phyloP scores from a whole-genome alignment of 306 rosid species.

The Prunus mume region DNA sequence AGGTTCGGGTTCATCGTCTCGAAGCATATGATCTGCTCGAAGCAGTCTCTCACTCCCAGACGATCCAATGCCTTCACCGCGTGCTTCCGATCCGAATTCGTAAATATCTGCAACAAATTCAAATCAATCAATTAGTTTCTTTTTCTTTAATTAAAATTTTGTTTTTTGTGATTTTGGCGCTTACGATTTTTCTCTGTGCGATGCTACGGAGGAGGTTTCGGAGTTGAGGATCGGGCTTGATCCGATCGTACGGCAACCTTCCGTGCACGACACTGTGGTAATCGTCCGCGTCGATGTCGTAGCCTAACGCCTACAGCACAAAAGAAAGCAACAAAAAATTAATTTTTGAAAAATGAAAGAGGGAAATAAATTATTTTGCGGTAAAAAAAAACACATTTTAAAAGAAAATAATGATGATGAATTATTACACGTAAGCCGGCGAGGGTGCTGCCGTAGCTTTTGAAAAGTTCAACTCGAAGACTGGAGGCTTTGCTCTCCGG shows the following conservation, averaged over 20 bases:
- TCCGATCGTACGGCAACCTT: slow-evolving; percentile 70
- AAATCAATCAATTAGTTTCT: neutral
- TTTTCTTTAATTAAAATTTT: neutral
- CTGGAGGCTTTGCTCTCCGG: slow-evolving; percentile 47
- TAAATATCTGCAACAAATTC: slow-evolving; percentile 54
- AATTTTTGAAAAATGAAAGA: neutral
- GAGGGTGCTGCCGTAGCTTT: slow-evolving; percentile 83
- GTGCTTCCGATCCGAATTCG: slow-evolving; percentile 75
- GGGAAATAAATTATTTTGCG: neutral
- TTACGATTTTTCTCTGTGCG: slow-evolving; percentile 66
- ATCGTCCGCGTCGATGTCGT: slow-evolving; percentile 67
- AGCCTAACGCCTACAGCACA: slow-evolving; percentile 55
- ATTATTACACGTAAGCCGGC: slow-evolving; percentile 69
- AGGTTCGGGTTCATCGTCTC: slow-evolving; percentile 90
- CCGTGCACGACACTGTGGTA: slow-evolving; percentile 96
- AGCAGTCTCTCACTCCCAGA: slow-evolving; percentile 61
- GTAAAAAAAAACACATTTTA: neutral
- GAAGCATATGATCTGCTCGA: slow-evolving; percentile 74
- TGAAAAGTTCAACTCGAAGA: slow-evolving; percentile 76
- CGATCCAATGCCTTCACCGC: slow-evolving; percentile 56
- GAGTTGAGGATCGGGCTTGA: slow-evolving; percentile 61
- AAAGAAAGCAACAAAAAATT: neutral
- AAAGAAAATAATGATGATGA: neutral
- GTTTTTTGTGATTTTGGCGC: neutral
- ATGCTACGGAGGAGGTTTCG: slow-evolving; percentile 56